Evolutionary conservation across 2,329 filamentous ascomycete genomes (phyloP), one percentile per base, ranked within the genome.

Genomic region (Fusarium luffae): DNA sequence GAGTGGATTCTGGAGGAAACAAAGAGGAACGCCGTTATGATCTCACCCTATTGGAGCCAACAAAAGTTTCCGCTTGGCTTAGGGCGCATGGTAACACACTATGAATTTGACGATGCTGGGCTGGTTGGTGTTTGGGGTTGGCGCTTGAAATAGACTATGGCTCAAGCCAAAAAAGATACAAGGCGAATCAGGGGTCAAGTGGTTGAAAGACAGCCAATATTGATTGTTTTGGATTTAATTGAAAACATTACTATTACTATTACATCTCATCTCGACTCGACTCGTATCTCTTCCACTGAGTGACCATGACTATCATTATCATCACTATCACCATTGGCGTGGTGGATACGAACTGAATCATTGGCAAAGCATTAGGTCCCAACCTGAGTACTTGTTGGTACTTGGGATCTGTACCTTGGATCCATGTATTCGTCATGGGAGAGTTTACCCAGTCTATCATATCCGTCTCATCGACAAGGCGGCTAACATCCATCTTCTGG

Each of bases 81-180:
- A 69, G 43, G 71, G 71, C 71, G 71, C 66, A 72, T 54, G 68
- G 59, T 51, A 61, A 63, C 50, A 66, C 56, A 59, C 44, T 68
- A 70, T 62, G 58, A 54, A 57, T 62, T 62, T 46, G 46, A 56
- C 43, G 70, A 57, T 27, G 34, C 54, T 50, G 44, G 68, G 23
- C 42, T 40, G 59, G 34, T 56, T 54, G 63, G 70, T 68, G 57
- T 69, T 63, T 21, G 48, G 63, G 59, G 41, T 50, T 54, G 71
- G 69, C 67, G 61, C 66, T 72, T 47, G 63, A 63, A 59, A 73
- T 73, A 73, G 71, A 73, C 66, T 62, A 69, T 68, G 71, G 69
- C 65, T 70, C 71, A 57, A 62, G 71, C 71, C 66, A 70, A 54
- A 66, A 49, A 63, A 60, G 59, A 60, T 47, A 63, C 52, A 51